These are phyloP conservation scores for Mycena olivaceomarginata DNA, from an alignment of 768 basidiomycete genomes.

Conservation along the genomic window DNA sequence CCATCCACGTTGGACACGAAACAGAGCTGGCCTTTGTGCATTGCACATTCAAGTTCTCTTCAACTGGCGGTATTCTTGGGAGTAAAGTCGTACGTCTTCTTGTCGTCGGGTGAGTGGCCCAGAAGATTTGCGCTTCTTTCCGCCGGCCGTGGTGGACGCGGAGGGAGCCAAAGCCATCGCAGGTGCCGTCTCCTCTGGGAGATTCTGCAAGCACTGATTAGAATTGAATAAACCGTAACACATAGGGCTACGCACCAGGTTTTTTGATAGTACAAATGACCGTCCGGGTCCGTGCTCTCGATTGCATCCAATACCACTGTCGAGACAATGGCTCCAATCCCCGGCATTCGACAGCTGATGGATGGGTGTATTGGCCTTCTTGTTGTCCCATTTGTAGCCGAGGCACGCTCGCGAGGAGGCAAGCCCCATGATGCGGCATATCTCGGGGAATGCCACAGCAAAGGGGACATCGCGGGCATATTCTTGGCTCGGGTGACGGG, in stretches of 20 bases:
- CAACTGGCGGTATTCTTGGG: conserved; percentile 14
- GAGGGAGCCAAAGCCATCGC: background rate
- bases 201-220: background rate
- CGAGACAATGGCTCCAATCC: conserved; percentile 4
- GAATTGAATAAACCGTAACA: background rate
- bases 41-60: conserved; percentile 4
- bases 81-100: background rate
- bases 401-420: background rate
- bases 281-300: conserved; percentile 2
- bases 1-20: conserved; percentile 3
- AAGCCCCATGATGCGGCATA: conserved; percentile 6
- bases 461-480: conserved; percentile 7
- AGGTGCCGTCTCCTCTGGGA: conserved; percentile 13
- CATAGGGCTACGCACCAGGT: conserved; percentile 19
- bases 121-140: conserved; percentile 22
- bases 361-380: too few species aligned
- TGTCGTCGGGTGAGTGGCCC: background rate
- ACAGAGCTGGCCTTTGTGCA: conserved; percentile 11
- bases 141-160: background rate
- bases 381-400: too few species aligned
- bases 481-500: conserved; percentile 9
- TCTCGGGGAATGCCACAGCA: conserved; percentile 4
- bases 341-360: background rate
- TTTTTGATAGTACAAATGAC: conserved; percentile 17
- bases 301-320: conserved; percentile 10